Conservation (phyloP, 441 rosid species). For the Gossypium gossypioides region DNA sequence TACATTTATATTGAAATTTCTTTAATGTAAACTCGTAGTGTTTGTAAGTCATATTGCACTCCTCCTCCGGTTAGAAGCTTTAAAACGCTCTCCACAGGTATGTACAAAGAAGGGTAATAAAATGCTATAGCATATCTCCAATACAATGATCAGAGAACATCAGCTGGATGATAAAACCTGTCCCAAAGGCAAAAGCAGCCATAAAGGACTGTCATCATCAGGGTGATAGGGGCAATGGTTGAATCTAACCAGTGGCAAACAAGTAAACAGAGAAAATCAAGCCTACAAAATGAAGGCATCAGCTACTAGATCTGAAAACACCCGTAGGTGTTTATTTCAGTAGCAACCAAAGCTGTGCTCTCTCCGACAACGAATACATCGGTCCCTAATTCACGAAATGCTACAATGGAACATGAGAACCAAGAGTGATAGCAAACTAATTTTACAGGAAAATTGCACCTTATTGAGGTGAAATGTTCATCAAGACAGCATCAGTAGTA, state of each 20-base stretch:
- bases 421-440: background rate
- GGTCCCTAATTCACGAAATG: background rate
- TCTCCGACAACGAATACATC: background rate
- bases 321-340: background rate
- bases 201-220: background rate
- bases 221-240: background rate
- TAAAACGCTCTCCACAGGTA: background rate
- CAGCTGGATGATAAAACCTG: background rate
- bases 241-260: background rate
- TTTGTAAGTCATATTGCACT: too few species aligned
- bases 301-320: background rate
- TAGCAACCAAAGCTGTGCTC: background rate
- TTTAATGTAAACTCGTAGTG: too few species aligned
- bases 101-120: background rate
- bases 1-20: too few species aligned
- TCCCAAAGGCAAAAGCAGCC: background rate
- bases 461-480: background rate
- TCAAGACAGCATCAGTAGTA: background rate
- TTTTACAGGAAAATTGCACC: background rate
- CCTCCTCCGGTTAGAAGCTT: too few species aligned
- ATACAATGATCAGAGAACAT: background rate
- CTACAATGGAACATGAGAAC: background rate
- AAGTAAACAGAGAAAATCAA: background rate
- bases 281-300: background rate
- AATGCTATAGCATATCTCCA: background rate